Percentiles rank a stretch among this genome's conserved stretches.
Evolutionary conservation across 257 asterid genomes (phyloP).

Genomic region (Scutellaria galericulata): DNA sequence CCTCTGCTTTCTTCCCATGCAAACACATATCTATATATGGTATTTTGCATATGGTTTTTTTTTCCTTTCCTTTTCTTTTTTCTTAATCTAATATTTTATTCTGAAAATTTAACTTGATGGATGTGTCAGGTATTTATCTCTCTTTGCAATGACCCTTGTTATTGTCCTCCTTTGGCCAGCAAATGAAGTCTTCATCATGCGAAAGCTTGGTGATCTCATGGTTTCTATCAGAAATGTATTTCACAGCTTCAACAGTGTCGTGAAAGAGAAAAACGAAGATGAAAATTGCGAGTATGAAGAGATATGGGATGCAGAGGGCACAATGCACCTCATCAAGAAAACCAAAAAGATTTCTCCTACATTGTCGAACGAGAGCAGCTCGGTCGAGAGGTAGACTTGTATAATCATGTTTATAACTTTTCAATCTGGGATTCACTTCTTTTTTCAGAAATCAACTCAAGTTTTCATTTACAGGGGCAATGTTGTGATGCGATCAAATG

Average conservation of each 20-base stretch:
- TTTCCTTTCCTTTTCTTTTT: background rate
- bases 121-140: constrained; percentile 73
- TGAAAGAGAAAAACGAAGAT: constrained; percentile 84
- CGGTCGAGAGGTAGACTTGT: constrained; percentile 62
- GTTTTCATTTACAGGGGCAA: constrained; percentile 63
- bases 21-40: constrained; percentile 81
- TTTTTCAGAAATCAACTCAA: background rate
- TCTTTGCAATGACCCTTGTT: constrained; percentile 69
- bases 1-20: constrained; percentile 93
- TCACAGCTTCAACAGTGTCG: constrained; percentile 46
- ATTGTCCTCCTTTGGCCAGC: constrained; percentile 69
- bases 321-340: constrained; percentile 93
- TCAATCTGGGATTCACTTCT: background rate
- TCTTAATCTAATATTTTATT: background rate
- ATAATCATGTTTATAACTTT: background rate
- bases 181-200: constrained; percentile 53
- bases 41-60: constrained; percentile 30
- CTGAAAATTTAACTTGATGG: constrained; percentile 36
- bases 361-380: constrained; percentile 43
- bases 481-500: constrained; percentile 73
- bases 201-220: constrained; percentile 46
- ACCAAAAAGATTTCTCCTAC: constrained; percentile 50
- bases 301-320: constrained; percentile 96
- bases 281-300: constrained; percentile 85
- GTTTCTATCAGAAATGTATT: constrained; percentile 44